phyloP scores from a whole-genome alignment of 2,329 filamentous ascomycete species.

The Orbilia ellipsospora region DNA sequence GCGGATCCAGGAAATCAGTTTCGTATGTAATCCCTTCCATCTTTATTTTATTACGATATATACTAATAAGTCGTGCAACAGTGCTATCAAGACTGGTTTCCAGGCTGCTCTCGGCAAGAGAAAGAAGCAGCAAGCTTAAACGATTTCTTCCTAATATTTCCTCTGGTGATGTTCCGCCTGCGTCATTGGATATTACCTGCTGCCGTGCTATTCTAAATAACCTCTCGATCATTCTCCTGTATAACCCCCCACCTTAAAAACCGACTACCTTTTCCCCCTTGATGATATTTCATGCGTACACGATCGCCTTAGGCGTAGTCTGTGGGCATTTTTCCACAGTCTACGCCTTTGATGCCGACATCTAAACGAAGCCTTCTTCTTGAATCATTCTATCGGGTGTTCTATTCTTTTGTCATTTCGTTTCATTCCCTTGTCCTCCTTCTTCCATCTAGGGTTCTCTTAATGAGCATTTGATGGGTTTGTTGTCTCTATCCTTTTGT shows the following conservation, averaged over 20 bases:
- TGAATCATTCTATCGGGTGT: constrained; percentile 39
- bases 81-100: constrained; percentile 99
- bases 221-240: not conserved
- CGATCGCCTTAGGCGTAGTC: constrained; percentile 14
- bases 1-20: constrained; percentile 63
- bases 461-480: constrained; percentile 52
- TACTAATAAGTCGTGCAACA: constrained; percentile 69
- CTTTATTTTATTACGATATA: constrained; percentile 77
- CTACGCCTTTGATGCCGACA: not conserved
- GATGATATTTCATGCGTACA: constrained; percentile 1
- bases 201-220: not conserved
- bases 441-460: constrained; percentile 52
- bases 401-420: constrained; percentile 16
- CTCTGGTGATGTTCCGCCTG: not conserved
- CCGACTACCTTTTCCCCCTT: constrained; percentile 15
- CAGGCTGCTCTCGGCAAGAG: constrained; percentile 98
- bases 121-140: constrained; percentile 89
- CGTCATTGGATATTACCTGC: not conserved
- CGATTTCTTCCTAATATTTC: not conserved
- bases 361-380: too few species aligned
- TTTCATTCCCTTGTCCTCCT: constrained; percentile 26
- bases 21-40: constrained; percentile 62
- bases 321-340: not conserved
- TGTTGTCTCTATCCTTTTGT: constrained; percentile 8
- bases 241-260: not conserved